Percentiles rank a stretch among this genome's conserved stretches.
Conservation (phyloP, 352 stramenopile genomes). For the Globisporangium splendens region DNA sequence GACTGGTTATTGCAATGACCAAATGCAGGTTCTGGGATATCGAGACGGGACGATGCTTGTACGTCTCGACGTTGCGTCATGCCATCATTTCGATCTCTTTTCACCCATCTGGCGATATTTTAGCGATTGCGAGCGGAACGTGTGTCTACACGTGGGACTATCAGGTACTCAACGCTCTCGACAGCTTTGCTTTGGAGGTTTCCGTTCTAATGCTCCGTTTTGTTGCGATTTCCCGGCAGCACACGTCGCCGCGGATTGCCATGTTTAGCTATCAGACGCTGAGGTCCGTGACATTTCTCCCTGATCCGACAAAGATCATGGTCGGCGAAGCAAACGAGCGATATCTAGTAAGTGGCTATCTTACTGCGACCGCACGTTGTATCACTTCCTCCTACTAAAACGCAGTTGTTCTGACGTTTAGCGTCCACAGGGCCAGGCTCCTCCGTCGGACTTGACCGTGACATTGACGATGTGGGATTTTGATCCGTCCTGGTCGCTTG, state of each 20-base stretch:
- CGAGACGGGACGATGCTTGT: slow-evolving; percentile 88
- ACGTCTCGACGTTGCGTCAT: slow-evolving; percentile 90
- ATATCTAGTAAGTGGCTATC: slow-evolving; percentile 54
- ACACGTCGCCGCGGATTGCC: slow-evolving; percentile 76
- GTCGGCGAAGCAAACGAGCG: slow-evolving; percentile 92
- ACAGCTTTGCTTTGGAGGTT: too few species aligned
- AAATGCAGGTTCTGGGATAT: slow-evolving; percentile 81
- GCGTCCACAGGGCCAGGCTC: slow-evolving; percentile 69
- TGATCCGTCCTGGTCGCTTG: slow-evolving; percentile 77
- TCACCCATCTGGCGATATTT: slow-evolving; percentile 91
- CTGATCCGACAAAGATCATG: slow-evolving; percentile 89
- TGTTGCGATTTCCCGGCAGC: slow-evolving; percentile 23
- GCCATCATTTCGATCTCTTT: slow-evolving; percentile 98
- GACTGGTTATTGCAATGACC: not conserved
- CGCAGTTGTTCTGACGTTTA: slow-evolving; percentile 15
- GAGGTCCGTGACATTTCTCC: slow-evolving; percentile 93
- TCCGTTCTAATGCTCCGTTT: not conserved
- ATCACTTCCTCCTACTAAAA: not conserved
- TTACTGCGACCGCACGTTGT: not conserved
- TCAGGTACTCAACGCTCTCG: slow-evolving; percentile 64
- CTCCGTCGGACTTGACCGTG: slow-evolving; percentile 89
- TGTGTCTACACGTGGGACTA: slow-evolving; percentile 97
- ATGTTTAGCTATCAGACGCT: slow-evolving; percentile 91
- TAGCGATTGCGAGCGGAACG: slow-evolving; percentile 94
- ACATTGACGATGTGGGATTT: slow-evolving; percentile 95